These are phyloP conservation scores for Rachicladosporium sp. DNA, from an alignment of 2,329 filamentous ascomycete species.

Conservation along the genomic window DNA sequence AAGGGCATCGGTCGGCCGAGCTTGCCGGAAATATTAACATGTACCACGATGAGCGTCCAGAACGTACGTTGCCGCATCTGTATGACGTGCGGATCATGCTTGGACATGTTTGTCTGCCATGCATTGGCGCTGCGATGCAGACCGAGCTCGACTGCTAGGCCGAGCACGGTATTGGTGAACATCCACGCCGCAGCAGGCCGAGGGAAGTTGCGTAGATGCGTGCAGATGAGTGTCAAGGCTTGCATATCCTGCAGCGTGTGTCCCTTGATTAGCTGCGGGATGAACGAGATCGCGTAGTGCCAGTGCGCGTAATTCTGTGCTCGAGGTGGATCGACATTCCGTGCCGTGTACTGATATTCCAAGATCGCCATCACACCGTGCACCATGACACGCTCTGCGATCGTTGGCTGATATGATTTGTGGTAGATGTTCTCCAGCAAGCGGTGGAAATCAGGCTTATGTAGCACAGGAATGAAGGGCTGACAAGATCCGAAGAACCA, in stretches of 20 bases:
- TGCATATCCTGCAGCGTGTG: constrained; percentile 57
- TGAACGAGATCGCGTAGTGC: constrained; percentile 58
- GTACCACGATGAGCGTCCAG: constrained; percentile 57
- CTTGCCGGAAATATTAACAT: constrained; percentile 59
- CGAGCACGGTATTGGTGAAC: constrained; percentile 51
- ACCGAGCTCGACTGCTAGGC: constrained; percentile 60
- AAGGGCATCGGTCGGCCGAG: constrained; percentile 68
- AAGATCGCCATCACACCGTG: constrained; percentile 73
- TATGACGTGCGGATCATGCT: constrained; percentile 50
- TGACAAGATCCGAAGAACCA: constrained; percentile 67
- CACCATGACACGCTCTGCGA: constrained; percentile 55
- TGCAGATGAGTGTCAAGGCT: constrained; percentile 58
- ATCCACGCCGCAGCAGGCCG: constrained; percentile 66
- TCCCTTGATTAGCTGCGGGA: constrained; percentile 51
- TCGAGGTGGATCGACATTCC: constrained; percentile 52
- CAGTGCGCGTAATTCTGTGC: constrained; percentile 65
- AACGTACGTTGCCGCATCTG: constrained; percentile 70
- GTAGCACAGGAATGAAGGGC: constrained; percentile 62
- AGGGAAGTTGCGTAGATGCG: constrained; percentile 64
- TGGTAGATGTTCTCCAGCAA: constrained; percentile 60
- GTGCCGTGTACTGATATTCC: constrained; percentile 62
- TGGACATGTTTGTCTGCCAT: constrained; percentile 37
- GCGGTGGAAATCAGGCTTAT: constrained; percentile 59
- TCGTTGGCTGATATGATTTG: constrained; percentile 50
- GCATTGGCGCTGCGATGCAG: constrained; percentile 59